Evolutionary conservation across 371 early-diverging fungal species (phyloP), one percentile per base, ranked within the genome.

Genomic region (Choanephora cucurbitarum): DNA sequence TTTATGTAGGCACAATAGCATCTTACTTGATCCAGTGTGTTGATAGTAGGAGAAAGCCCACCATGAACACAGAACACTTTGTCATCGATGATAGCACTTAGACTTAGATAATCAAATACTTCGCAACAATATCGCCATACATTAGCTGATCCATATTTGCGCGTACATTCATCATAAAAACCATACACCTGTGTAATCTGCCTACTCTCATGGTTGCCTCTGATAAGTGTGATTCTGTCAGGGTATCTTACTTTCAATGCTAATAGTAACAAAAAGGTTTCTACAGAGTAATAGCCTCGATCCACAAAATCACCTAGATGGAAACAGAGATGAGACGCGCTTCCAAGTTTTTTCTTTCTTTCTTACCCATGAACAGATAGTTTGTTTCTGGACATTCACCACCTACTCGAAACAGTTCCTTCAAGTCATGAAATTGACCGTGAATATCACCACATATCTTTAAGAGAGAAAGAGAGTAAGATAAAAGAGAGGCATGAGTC

Each of bases 171-270:
- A 70, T 99, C 99, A 72, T 98, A 99, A 69, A 99, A 99, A 21
- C 99, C 99, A 72, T 99, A 99, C 8, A 98, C 97, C 72, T 99
- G 96, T 13, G 99, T 99, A 56, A 99, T 99, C 70, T 98, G 96
- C 60, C 98, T 72, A 58, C 89, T 88, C 73, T 99, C 99, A 70
- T 99, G 99, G 79, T 99, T 99, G 46, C 99, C 99, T 51, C 99
- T 86, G 57, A 99, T 94, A 22, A 99, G 75, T 23, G 96, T 96
- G 42, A 99, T 97, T 60, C 94, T 81, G 70, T 96, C 95, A 10
- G 96, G 96, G 71, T 93, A 90, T 70, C 95, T 85, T 47, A 94
- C 95, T 81, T 99, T 99, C 3, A 98, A 81, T 5, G 98, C 97
- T 17, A 99, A 71, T 55, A 99, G 77, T n/a, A 99, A 82, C n/a